phyloP scores from a whole-genome alignment of 768 basidiomycete species.

The Boletus rubropictus region DNA sequence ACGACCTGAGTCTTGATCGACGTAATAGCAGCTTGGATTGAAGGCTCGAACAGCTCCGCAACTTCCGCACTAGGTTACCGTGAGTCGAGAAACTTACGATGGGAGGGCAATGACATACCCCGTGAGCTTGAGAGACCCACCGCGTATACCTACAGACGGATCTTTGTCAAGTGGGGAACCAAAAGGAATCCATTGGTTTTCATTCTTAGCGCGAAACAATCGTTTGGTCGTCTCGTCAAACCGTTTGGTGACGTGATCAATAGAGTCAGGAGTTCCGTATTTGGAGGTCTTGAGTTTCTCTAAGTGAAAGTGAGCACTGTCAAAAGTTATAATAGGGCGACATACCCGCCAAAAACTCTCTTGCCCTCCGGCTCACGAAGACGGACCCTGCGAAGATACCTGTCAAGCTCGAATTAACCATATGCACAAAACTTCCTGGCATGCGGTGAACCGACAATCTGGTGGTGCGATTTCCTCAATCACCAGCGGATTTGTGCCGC shows the following conservation, averaged over 20 bases:
- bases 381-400: slow-evolving; percentile 80
- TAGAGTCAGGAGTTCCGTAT: slow-evolving; percentile 63
- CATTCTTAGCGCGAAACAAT: slow-evolving; percentile 62
- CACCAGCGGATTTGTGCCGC: slow-evolving; percentile 59
- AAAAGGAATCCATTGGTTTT: slow-evolving; percentile 67
- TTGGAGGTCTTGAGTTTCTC: slow-evolving; percentile 69
- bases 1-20: slow-evolving; percentile 71
- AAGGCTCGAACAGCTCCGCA: slow-evolving; percentile 72
- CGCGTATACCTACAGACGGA: slow-evolving; percentile 57
- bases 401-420: slow-evolving; percentile 25
- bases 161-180: slow-evolving; percentile 79
- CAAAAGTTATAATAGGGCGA: not conserved
- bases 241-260: slow-evolving; percentile 74
- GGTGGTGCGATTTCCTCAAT: slow-evolving; percentile 83
- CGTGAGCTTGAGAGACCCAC: slow-evolving; percentile 64
- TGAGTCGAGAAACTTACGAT: slow-evolving; percentile 1
- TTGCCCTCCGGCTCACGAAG: slow-evolving; percentile 70
- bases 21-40: slow-evolving; percentile 62
- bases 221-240: slow-evolving; percentile 84
- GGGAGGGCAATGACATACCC: slow-evolving; percentile 43
- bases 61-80: slow-evolving; percentile 38
- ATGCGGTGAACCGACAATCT: slow-evolving; percentile 49
- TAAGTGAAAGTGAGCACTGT: slow-evolving; percentile 25
- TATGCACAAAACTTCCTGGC: not conserved
- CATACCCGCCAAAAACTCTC: slow-evolving; percentile 66